Percentiles rank a stretch among this genome's conserved stretches.
phyloP scores from a whole-genome alignment of 2,329 filamentous ascomycete species.

The Colletotrichum neosansevieriae region DNA sequence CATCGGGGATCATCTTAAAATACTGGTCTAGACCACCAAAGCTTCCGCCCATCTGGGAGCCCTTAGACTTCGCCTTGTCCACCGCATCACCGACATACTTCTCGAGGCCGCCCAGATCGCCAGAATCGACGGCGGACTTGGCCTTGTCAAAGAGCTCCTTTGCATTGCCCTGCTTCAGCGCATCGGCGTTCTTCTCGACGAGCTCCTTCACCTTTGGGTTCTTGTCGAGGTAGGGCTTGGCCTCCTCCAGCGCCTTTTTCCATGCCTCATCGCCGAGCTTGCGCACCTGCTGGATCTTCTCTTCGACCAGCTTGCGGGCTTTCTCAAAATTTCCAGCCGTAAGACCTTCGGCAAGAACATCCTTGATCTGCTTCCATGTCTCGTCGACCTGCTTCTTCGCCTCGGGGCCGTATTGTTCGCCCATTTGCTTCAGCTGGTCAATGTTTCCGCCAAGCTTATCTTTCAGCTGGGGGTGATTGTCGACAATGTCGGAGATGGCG shows the following conservation, averaged over 20 bases:
- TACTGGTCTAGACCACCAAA: constrained; percentile 70
- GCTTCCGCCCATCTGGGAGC: constrained; percentile 51
- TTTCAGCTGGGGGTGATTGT: constrained; percentile 80
- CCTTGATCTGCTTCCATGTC: constrained; percentile 75
- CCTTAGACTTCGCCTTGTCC: constrained; percentile 68
- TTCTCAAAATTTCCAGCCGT: constrained; percentile 65
- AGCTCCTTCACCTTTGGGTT: constrained; percentile 81
- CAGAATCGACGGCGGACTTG: constrained; percentile 71
- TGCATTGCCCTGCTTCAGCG: constrained; percentile 75
- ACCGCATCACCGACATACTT: constrained; percentile 68
- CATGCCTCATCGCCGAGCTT: constrained; percentile 79
- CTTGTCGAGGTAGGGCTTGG: constrained; percentile 80
- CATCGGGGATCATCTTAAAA: constrained; percentile 74
- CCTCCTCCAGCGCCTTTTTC: constrained; percentile 77
- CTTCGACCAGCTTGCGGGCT: constrained; percentile 72
- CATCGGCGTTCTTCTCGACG: constrained; percentile 76
- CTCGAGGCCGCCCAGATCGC: constrained; percentile 69
- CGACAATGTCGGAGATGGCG: constrained; percentile 72
- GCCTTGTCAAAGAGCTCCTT: constrained; percentile 73
- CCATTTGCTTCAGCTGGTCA: constrained; percentile 76
- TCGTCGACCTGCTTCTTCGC: constrained; percentile 81
- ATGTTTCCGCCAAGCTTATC: constrained; percentile 77
- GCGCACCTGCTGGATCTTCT: constrained; percentile 76
- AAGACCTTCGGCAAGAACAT: constrained; percentile 73
- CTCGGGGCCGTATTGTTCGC: constrained; percentile 78